Evolutionary conservation across 2,329 filamentous ascomycete species (phyloP).

Genomic region (Cladorrhinum sp.): DNA sequence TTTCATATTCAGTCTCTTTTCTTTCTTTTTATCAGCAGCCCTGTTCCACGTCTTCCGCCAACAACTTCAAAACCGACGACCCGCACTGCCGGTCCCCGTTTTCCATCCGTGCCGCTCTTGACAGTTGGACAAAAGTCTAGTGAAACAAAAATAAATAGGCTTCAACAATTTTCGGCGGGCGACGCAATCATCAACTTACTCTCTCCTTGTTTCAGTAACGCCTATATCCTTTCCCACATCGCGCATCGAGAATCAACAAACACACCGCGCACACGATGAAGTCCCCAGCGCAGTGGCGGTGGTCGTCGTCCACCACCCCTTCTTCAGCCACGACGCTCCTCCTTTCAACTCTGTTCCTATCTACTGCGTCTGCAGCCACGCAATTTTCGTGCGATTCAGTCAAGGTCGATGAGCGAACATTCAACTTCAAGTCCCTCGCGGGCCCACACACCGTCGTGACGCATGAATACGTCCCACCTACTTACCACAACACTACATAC

Average conservation of each 20-base stretch:
- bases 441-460: conserved; percentile 69
- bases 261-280: background rate
- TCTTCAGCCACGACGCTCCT: background rate
- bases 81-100: background rate
- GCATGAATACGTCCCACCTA: conserved; percentile 49
- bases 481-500: conserved; percentile 71
- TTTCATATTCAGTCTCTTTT: background rate
- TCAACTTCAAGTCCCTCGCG: conserved; percentile 60
- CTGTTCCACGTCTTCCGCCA: background rate
- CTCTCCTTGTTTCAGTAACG: too few relatives aligned
- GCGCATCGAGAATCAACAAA: background rate
- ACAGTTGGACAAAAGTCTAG: background rate
- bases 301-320: background rate
- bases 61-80: background rate
- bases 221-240: background rate
- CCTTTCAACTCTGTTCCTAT: background rate
- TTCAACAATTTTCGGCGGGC: background rate
- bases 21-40: too few relatives aligned
- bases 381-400: conserved; percentile 63
- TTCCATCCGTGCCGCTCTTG: background rate
- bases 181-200: background rate
- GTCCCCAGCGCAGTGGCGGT: background rate
- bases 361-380: conserved; percentile 36
- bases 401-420: conserved; percentile 55
- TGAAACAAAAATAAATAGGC: background rate